Conservation (phyloP, 106 monocot species). For the Allium cepa region DNA sequence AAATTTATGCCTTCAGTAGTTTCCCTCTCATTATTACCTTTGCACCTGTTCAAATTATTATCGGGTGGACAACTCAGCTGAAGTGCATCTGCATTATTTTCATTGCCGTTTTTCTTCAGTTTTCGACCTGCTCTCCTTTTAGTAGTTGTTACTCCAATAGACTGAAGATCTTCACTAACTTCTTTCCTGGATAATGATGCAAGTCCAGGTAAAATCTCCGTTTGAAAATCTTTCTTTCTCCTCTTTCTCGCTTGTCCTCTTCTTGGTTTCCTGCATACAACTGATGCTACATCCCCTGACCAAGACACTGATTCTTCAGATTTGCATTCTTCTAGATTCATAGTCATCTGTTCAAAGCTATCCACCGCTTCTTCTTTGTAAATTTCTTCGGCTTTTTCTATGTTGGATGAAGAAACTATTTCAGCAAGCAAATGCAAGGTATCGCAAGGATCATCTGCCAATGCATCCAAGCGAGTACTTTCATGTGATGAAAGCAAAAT, state of each 20-base stretch:
- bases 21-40: background rate
- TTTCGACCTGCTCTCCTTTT: slow-evolving; percentile 5
- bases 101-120: background rate
- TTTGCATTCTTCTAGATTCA: slow-evolving; percentile 53
- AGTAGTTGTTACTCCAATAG: slow-evolving; percentile 22
- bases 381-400: background rate
- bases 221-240: slow-evolving; percentile 63
- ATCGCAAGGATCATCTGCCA: slow-evolving; percentile 1
- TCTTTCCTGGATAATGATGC: slow-evolving; percentile 63
- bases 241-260: slow-evolving; percentile 43
- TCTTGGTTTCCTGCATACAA: slow-evolving; percentile 25
- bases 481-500: slow-evolving; percentile 25
- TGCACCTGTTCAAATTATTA: too few species aligned
- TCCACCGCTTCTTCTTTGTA: slow-evolving; percentile 32
- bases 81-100: slow-evolving; percentile 3
- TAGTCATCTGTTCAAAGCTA: slow-evolving; percentile 55
- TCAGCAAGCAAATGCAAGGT: slow-evolving; percentile 53
- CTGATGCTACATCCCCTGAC: slow-evolving; percentile 6
- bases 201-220: slow-evolving; percentile 64
- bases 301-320: slow-evolving; percentile 25
- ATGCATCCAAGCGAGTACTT: background rate
- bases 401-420: slow-evolving; percentile 20
- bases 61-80: slow-evolving; percentile 2
- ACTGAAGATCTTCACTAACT: slow-evolving; percentile 57
- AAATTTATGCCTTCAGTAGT: slow-evolving; percentile 18